These are phyloP conservation scores for Dactylonectria estremocensis DNA, from an alignment of 2,329 filamentous ascomycete species.

Conservation along the genomic window DNA sequence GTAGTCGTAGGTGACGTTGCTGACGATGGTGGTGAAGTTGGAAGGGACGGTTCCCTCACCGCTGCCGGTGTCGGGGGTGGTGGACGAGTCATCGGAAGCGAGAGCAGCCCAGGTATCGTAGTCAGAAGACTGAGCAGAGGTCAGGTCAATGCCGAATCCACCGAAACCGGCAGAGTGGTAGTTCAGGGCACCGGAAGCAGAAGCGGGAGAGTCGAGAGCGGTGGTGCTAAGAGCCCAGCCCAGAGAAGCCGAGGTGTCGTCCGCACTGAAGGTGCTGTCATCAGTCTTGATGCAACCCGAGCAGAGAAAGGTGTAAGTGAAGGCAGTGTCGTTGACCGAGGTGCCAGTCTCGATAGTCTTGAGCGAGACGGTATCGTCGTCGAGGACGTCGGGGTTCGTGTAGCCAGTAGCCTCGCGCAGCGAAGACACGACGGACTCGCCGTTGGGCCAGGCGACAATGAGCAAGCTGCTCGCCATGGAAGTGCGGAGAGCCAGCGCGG, in stretches of 20 bases:
- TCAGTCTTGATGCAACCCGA: slow-evolving; percentile 68
- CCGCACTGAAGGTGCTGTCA: slow-evolving; percentile 61
- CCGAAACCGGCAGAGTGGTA: slow-evolving; percentile 62
- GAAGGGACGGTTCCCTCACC: slow-evolving; percentile 43
- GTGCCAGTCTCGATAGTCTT: slow-evolving; percentile 73
- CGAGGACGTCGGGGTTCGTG: slow-evolving; percentile 70
- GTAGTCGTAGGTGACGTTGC: slow-evolving; percentile 68
- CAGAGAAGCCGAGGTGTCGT: slow-evolving; percentile 60
- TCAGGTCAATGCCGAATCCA: slow-evolving; percentile 58
- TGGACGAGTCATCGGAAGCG: slow-evolving; percentile 58
- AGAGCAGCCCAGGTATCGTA: slow-evolving; percentile 59
- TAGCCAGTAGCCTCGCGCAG: slow-evolving; percentile 74
- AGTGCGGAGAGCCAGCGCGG: slow-evolving; percentile 70
- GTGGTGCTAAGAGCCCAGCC: slow-evolving; percentile 70
- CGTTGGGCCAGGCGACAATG: slow-evolving; percentile 71
- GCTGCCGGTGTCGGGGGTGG: slow-evolving; percentile 45
- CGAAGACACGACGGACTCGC: slow-evolving; percentile 68
- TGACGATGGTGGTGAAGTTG: slow-evolving; percentile 52
- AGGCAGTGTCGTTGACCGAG: slow-evolving; percentile 70
- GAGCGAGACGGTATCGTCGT: slow-evolving; percentile 65
- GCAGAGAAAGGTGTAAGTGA: slow-evolving; percentile 77
- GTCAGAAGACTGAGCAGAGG: slow-evolving; percentile 58
- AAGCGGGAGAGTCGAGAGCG: slow-evolving; percentile 56
- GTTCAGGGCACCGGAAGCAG: slow-evolving; percentile 53
- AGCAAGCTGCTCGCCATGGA: slow-evolving; percentile 73